Evolutionary conservation across 345 rosid species (phyloP), one percentile per base, ranked within the genome.

Genomic region (Adansonia digitata): DNA sequence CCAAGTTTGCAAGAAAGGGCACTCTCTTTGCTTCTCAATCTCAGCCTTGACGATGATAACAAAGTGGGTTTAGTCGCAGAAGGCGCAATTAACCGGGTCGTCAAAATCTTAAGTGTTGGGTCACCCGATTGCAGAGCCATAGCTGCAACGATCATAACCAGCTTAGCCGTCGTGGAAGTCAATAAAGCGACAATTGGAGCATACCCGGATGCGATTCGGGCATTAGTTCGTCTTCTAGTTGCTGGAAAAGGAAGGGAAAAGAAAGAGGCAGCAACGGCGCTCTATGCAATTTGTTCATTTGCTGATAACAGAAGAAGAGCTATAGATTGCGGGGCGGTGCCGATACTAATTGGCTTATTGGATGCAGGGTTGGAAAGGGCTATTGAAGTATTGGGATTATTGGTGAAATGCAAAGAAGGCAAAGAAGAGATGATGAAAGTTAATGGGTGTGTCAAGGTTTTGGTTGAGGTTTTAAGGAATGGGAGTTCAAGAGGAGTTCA

Each of bases 41-140:
- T 95, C 24, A 91, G 97, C 53, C 85, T 95, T 18, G 98, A 95
- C 53, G 99, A 95, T 69, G 94, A 95, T 55, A 90, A 86, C 83
- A 93, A 95, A 73, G 94, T 93, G 48, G 99, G 99, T n/a, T 74
- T 95, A 37, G 98, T 91, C 0, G 99, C 99, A 0, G 99, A 95
- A 79, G 97, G 99, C 3, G 98, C 86, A 1, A 74, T 95, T 14
- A 83, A 84, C 61, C 84, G 90, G 18, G 83, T 95, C 3, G 88
- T 93, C 0, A 69, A 77, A 1, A 88, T 86, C 0, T 80, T 95
- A 35, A 81, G 88, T 20, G 74, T 63, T 69, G 97, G 92, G 72
- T 84, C 91, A 9, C 81, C 88, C 0, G 85, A 87, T 79, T 85
- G 91, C 51, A 88, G 92, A 68, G 99, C 99, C 0, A 61, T 88